These are phyloP conservation scores for Inga laurina DNA, from an alignment of 306 rosid species.

Conservation along the genomic window DNA sequence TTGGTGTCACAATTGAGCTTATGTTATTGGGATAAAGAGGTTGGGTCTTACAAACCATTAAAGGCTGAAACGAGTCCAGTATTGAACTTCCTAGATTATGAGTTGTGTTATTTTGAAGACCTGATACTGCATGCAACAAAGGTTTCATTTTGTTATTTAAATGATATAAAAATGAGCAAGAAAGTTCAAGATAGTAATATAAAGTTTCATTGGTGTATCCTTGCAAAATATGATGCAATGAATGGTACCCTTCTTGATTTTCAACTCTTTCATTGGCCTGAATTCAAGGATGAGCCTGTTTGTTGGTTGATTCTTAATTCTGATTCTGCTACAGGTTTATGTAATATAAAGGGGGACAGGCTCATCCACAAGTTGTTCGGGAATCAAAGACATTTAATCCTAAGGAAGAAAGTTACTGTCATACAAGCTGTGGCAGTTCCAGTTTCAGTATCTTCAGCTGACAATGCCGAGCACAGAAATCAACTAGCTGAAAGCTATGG, in stretches of 20 bases:
- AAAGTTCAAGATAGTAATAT: background rate
- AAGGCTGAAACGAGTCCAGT: background rate
- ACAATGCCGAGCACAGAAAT: constrained; percentile 61
- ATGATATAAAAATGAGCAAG: background rate
- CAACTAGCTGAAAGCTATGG: constrained; percentile 78
- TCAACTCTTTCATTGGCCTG: background rate
- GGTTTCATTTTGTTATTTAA: background rate
- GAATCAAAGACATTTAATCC: constrained; percentile 34
- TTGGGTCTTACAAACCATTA: constrained; percentile 1
- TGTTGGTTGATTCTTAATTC: constrained; percentile 7
- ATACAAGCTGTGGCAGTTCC: constrained; percentile 80
- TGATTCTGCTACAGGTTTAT: constrained; percentile 49
- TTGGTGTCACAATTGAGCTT: background rate
- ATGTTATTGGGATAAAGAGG: background rate
- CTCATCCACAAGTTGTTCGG: constrained; percentile 46
- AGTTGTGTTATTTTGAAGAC: background rate
- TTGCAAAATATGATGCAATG: background rate
- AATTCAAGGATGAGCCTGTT: constrained; percentile 21
- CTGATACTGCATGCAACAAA: background rate
- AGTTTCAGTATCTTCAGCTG: constrained; percentile 56
- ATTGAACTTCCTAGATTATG: background rate
- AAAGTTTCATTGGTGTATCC: background rate
- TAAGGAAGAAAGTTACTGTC: constrained; percentile 43
- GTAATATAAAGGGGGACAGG: constrained; percentile 42
- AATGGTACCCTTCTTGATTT: background rate